Evolutionary conservation across 495 filamentous ascomycete genomes (phyloP), one percentile per base, ranked within the genome.

Genomic region (Aspergillus nidulans): DNA sequence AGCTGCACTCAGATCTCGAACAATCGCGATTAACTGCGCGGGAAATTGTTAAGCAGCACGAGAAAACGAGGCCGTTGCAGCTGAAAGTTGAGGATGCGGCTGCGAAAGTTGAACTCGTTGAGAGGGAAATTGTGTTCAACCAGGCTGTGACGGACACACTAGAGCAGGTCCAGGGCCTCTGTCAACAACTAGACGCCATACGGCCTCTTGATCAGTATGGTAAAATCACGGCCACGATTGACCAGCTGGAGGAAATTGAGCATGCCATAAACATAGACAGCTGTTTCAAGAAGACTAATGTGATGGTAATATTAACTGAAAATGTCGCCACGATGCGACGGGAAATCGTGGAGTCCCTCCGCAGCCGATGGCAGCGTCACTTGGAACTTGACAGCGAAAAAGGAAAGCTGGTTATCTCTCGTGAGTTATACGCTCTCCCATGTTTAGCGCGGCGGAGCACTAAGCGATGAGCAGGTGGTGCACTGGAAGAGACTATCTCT

Each of bases 1-100:
- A 86, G 47, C 81, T 95, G n/a, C 87, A 90, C 62, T 77, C 80
- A 26, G 92, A 96, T 60, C 89, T 97, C 54, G 79, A 88, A 60
- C 77, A 78, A 30, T 88, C 89, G 16, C 81, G 85, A 56, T 74
- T 77, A 9, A 84, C 85, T 24, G 89, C 91, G 16, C 83, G 81
- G 47, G 81, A 87, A 42, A 94, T 97, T 43, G 80, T 90, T 8
- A 78, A 81, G 52, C 76, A 87, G 53, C 83, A 90, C 53, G 83
- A 89, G 60, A 77, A 81, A 5, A 85, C 83, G 3, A 75, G 81
- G 39, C 74, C 81, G 9, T 72, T 88, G 0, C 76, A 81, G 45
- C 74, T 77, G 43, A 70, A 79, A 19, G 78, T 85, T 15, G 70
- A 83, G 25, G 87, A 92, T 61, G 82, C 82, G n/a, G 75, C 77